Percentiles rank a stretch among this genome's conserved stretches.
phyloP scores from a whole-genome alignment of 2,329 filamentous ascomycete genomes.

The Neonectria hederae region DNA sequence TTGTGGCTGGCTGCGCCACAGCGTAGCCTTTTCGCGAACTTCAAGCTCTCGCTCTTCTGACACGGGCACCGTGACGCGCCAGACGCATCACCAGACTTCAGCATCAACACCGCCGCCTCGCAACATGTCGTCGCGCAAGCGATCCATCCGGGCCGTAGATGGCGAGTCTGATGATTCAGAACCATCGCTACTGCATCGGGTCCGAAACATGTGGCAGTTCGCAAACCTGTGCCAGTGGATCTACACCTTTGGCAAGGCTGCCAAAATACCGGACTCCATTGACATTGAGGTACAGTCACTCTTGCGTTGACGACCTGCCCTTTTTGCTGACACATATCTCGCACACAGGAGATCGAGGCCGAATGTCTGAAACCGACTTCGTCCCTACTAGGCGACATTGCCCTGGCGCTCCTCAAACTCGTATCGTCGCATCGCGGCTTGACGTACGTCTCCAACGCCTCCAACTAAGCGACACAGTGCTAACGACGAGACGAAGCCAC shows the following conservation, averaged over 20 bases:
- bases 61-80: conserved; percentile 42
- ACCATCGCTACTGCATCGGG: conserved; percentile 60
- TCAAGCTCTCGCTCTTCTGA: conserved; percentile 26
- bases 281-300: conserved; percentile 79
- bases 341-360: conserved; percentile 79
- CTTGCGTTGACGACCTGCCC: conserved; percentile 6
- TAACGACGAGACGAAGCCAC: conserved; percentile 59
- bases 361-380: conserved; percentile 88
- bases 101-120: conserved; percentile 30
- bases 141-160: conserved; percentile 34
- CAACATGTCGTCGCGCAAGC: conserved; percentile 44
- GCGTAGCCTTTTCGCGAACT: conserved; percentile 32
- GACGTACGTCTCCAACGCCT: conserved; percentile 69
- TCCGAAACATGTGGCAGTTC: conserved; percentile 96
- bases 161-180: conserved; percentile 28
- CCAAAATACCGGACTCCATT: conserved; percentile 89
- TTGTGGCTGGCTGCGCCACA: conserved; percentile 43
- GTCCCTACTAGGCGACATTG: conserved; percentile 79
- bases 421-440: conserved; percentile 93
- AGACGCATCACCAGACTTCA: conserved; percentile 15
- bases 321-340: conserved; percentile 1
- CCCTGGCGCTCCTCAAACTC: conserved; percentile 87
- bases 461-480: background rate
- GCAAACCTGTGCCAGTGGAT: conserved; percentile 95
- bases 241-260: conserved; percentile 84